Conservation (phyloP, 306 rosid species). For the Cucumis melo region DNA sequence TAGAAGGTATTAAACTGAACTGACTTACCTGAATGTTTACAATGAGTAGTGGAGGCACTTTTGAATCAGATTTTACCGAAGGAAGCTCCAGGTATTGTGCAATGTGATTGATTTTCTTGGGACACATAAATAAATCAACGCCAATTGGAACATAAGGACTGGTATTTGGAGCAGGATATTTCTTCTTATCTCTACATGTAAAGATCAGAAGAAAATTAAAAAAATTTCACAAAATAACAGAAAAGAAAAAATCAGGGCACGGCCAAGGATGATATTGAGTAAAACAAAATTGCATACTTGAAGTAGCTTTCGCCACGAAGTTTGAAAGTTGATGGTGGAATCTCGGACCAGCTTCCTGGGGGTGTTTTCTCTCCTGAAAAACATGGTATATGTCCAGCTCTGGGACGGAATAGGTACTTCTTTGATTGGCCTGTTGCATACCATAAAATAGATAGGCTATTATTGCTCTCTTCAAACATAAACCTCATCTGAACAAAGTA, state of each 20-base stretch:
- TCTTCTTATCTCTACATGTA: conserved; percentile 57
- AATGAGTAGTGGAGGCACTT: conserved; percentile 64
- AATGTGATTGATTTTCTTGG: conserved; percentile 73
- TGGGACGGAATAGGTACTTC: conserved; percentile 43
- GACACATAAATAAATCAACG: conserved; percentile 66
- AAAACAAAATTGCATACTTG: conserved; percentile 33
- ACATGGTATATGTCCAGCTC: conserved; percentile 52
- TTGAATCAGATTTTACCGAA: conserved; percentile 29
- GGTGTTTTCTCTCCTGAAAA: conserved; percentile 43
- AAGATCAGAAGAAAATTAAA: conserved; percentile 7
- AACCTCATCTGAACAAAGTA: neutral
- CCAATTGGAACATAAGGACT: conserved; percentile 85
- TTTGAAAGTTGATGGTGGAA: conserved; percentile 73
- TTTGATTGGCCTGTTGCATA: conserved; percentile 53
- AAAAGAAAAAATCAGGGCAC: neutral
- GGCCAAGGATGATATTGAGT: neutral
- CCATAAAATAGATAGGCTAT: neutral
- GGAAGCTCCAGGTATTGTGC: conserved; percentile 87
- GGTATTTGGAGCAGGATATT: conserved; percentile 52
- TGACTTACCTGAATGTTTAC: conserved; percentile 74
- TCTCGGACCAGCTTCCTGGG: conserved; percentile 79
- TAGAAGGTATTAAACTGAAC: neutral
- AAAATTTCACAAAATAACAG: neutral
- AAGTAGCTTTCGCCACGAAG: conserved; percentile 83
- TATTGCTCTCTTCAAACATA: neutral